Base-by-base conservation (phyloP, 164 flowering plant genomes). In the Umbilicus rupestris region DNA sequence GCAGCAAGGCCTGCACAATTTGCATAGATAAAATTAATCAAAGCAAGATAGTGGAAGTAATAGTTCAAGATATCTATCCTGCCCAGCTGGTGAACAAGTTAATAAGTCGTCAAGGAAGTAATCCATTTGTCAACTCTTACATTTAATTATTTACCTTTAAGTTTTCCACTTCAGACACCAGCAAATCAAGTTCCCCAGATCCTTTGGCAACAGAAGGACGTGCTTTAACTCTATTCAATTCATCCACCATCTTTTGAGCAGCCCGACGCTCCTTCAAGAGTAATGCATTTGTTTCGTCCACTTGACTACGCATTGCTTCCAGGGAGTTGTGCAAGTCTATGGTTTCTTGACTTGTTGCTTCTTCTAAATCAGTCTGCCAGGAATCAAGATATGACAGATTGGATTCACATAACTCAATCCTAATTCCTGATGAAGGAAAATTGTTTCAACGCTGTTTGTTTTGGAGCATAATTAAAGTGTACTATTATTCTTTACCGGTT, bases 311-410 rank as follows among this genome's bases (percentile, higher is more conserved):
- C 89, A 81, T 67, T 24, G 74, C 78, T 66, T 78, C 80, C 73
- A 81, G 59, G 41, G 89, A 78, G 5, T 74, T 62, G 52, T 79
- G 83, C 70, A 83, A 74, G 66, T 76, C 78, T 42, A 75, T 31
- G 65, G 76, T 79, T 64, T 90, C 91, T 69, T 79, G 84, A 66
- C 64, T 81, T 72, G 82, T 85, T 62, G 78, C 80, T 70, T 92
- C 91, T 82, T 86, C 92, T 74, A 83, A 72, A 68, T 88, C 84
- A 70, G 75, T 71, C 94, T 88, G 84, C 62, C 67, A 28, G 69
- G 64, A 24, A 49, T 70, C 63, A 64, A 41, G 29, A 14, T 7
- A n/a, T 20, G 16, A 60, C 0, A 24, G 9, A 59, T 9, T 24
- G 4, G 24, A 39, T 29, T 33, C 14, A 6, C 63, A 9, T 41